These are phyloP conservation scores for Clavulina sp. DNA, from an alignment of 768 basidiomycete species.

Conservation along the genomic window DNA sequence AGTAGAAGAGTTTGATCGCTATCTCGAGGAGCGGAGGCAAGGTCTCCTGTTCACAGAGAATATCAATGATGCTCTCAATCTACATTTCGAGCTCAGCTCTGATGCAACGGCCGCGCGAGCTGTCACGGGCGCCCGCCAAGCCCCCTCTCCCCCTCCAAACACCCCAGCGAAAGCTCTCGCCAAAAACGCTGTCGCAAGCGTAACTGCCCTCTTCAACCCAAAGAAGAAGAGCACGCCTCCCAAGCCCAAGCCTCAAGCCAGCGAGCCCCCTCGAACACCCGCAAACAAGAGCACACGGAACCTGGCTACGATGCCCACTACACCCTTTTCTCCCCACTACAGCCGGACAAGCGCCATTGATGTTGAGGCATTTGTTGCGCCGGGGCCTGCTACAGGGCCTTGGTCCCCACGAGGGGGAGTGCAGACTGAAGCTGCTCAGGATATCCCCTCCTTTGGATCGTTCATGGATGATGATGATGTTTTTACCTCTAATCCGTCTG, in stretches of 20 bases:
- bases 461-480: constrained; percentile 51
- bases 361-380: constrained; percentile 53
- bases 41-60: constrained; percentile 87
- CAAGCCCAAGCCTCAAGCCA: background rate
- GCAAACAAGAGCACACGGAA: background rate
- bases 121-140: constrained; percentile 1
- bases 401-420: constrained; percentile 38
- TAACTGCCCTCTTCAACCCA: constrained; percentile 5
- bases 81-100: constrained; percentile 46
- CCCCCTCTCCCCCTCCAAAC: constrained; percentile 19
- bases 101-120: constrained; percentile 16
- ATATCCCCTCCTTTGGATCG: background rate
- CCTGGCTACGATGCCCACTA: constrained; percentile 23
- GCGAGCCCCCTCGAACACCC: background rate
- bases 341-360: constrained; percentile 51
- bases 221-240: no score
- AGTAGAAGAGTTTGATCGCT: constrained; percentile 69
- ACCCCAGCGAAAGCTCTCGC: constrained; percentile 21
- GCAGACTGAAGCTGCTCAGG: constrained; percentile 25
- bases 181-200: constrained; percentile 2
- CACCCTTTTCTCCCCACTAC: constrained; percentile 77
- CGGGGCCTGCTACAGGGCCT: constrained; percentile 36
- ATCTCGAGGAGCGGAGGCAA: constrained; percentile 67
- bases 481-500: constrained; percentile 23
- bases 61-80: constrained; percentile 68